Evolutionary conservation across 306 rosid species (phyloP).

Genomic region (Canavalia gladiata): DNA sequence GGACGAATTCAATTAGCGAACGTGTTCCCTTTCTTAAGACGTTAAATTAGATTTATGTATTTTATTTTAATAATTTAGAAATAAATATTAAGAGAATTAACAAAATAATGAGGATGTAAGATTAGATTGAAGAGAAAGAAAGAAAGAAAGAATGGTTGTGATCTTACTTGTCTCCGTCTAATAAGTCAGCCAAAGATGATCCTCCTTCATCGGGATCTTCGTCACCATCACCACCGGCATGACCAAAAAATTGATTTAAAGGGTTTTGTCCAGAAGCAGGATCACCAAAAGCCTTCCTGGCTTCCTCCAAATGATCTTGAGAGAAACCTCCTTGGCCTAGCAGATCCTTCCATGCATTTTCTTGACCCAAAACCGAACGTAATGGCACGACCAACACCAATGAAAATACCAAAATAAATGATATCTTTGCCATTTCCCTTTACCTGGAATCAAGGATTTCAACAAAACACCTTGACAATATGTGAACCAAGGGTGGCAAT

Average conservation of each 20-base stretch:
- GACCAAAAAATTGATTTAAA: not conserved
- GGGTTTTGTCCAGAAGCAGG: not conserved
- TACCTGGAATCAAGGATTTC: not conserved
- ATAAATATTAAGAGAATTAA: no score
- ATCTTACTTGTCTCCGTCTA: conserved; percentile 27
- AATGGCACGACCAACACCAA: conserved; percentile 42
- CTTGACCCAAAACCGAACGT: conserved; percentile 39
- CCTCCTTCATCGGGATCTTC: not conserved
- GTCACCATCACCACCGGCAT: not conserved
- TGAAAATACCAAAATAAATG: conserved; percentile 40
- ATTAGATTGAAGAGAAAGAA: not conserved
- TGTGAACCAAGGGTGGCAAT: conserved; percentile 39
- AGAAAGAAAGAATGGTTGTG: not conserved
- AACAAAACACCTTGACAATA: conserved; percentile 12
- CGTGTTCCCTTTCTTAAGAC: no score
- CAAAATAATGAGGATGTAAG: not conserved
- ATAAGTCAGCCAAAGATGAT: conserved; percentile 30
- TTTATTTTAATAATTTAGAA: no score
- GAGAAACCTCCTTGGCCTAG: conserved; percentile 30
- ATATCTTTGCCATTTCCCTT: conserved; percentile 48
- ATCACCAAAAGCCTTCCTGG: conserved; percentile 37
- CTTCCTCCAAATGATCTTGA: not conserved
- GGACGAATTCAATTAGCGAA: no score
- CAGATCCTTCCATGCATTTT: conserved; percentile 2
- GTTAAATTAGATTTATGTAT: no score